Percentiles rank a stretch among this genome's conserved stretches.
Conservation (phyloP, 1,284 basidiomycete genomes). For the Tylopilus sp. region DNA sequence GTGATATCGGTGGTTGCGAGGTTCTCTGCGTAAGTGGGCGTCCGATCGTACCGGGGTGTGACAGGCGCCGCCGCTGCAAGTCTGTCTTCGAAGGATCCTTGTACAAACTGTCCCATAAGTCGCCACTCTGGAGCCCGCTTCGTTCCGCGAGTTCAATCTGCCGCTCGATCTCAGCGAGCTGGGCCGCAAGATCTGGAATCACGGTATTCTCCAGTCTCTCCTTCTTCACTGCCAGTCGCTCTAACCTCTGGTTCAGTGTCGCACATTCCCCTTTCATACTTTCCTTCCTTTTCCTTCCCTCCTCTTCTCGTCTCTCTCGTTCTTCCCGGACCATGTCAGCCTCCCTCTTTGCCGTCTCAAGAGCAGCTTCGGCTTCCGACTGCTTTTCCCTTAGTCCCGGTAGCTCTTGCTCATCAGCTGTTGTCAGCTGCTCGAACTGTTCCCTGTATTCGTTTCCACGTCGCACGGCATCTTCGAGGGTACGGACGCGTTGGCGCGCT, state of each 20-base stretch:
- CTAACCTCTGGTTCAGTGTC: slow-evolving; percentile 45
- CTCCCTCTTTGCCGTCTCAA: slow-evolving; percentile 35
- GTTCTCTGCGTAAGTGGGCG: slow-evolving; percentile 19
- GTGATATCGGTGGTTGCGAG: slow-evolving; percentile 23
- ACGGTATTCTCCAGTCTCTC: slow-evolving; percentile 49
- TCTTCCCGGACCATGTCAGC: slow-evolving; percentile 42
- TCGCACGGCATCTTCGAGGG: slow-evolving; percentile 73
- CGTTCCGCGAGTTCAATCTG: slow-evolving; percentile 47
- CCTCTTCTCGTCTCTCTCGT: slow-evolving; percentile 52
- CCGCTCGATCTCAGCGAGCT: slow-evolving; percentile 45
- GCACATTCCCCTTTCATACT: slow-evolving; percentile 47
- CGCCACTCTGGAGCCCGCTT: slow-evolving; percentile 10
- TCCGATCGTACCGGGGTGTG: slow-evolving; percentile 30
- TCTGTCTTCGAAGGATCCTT: slow-evolving; percentile 16
- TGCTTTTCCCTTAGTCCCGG: slow-evolving; percentile 51
- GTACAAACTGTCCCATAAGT: slow-evolving; percentile 17
- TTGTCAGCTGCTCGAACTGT: slow-evolving; percentile 51
- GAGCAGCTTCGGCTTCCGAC: slow-evolving; percentile 42
- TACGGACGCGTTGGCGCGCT: slow-evolving; percentile 69
- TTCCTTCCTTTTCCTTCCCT: slow-evolving; percentile 57
- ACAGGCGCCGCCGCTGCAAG: slow-evolving; percentile 24
- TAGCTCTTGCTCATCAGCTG: slow-evolving; percentile 49
- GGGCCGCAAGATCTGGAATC: slow-evolving; percentile 53
- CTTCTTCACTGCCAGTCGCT: slow-evolving; percentile 49
- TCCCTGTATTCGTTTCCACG: slow-evolving; percentile 56